Conservation (phyloP, 1,284 basidiomycete genomes). For the Cryptococcus hybrid region DNA sequence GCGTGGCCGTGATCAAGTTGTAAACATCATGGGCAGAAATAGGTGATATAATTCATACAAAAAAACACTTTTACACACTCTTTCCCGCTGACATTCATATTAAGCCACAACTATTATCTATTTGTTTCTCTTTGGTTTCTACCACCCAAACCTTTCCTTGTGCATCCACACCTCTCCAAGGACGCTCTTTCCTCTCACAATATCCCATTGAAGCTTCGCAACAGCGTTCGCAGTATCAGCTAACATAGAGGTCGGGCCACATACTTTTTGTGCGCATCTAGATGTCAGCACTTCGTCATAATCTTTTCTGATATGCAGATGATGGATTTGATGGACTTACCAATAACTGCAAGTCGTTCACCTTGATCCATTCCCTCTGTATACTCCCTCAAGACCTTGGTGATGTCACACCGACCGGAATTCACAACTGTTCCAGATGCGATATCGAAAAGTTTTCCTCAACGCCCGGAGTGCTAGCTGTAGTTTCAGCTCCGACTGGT, state of each 20-base stretch:
- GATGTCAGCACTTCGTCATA: not conserved
- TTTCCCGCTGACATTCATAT: no score
- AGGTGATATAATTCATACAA: no score
- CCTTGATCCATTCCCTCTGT: not conserved
- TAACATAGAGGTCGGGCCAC: constrained; percentile 4
- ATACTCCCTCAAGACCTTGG: not conserved
- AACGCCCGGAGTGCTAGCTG: no score
- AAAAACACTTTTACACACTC: no score
- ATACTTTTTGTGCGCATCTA: not conserved
- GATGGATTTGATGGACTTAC: not conserved
- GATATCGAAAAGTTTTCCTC: no score
- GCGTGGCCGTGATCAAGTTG: no score
- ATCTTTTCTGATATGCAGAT: not conserved
- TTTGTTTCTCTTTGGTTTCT: not conserved
- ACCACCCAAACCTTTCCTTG: constrained; percentile 5
- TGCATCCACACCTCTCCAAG: constrained; percentile 7
- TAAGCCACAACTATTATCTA: no score
- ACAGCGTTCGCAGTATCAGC: not conserved
- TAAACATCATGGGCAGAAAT: no score
- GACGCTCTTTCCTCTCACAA: not conserved
- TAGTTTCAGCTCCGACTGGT: not conserved
- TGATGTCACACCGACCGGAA: not conserved
- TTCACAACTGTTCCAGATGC: no score
- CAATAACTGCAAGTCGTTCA: not conserved
- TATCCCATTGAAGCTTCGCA: not conserved